Base-by-base conservation (phyloP, 108 stramenopile genomes). In the Cyclotella distinguenda region DNA sequence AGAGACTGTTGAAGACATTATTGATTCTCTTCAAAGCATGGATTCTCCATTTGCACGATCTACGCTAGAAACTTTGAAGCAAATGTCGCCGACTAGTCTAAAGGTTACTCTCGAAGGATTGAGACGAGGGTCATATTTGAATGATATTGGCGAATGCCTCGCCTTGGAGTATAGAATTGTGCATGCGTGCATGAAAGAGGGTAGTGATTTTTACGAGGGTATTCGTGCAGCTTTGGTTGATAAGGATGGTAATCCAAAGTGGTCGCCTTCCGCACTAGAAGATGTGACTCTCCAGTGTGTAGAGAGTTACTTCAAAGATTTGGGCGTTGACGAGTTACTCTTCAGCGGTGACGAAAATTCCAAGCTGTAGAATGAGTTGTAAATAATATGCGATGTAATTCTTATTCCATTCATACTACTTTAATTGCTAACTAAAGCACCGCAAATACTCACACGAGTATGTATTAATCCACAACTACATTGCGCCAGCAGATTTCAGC, bases 201-300 rank as follows among this genome's bases (percentile, higher is more conserved):
- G 64, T 0, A 65, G 65, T 25, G 98, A 99, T 66, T 99, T 99
- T 79, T 91, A 86, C 63, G 97, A 97, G 66, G 98, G 98, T 4
- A 89, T 99, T n/a, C 86, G 97, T 21, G 89, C 97, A 22, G 79
- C 87, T n/a, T 74, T 99, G 38, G 86, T 99, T 7, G 98, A 99
- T 64, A 91, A 88, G 65, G 95, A 96, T 78, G 66, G 77, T 6
- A 57, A 74, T 15, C 97, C 98, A 28, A 78, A 72, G 59, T 99
- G 98, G 98, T 76, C 70, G 45, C 88, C 87, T 11, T 5, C 64
- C 0, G 68, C 53, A 36, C 51, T 88, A 26, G 61, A 64, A 27
- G 85, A 85, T 39, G 84, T 89, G 19, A 76, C 85, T 12, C 60
- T 78, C 7, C 76, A 84, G 8, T 49, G 72, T 35, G 79, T 93